Evolutionary conservation across 2,329 filamentous ascomycete species (phyloP).

Genomic region (Ophiostoma fasciatum): DNA sequence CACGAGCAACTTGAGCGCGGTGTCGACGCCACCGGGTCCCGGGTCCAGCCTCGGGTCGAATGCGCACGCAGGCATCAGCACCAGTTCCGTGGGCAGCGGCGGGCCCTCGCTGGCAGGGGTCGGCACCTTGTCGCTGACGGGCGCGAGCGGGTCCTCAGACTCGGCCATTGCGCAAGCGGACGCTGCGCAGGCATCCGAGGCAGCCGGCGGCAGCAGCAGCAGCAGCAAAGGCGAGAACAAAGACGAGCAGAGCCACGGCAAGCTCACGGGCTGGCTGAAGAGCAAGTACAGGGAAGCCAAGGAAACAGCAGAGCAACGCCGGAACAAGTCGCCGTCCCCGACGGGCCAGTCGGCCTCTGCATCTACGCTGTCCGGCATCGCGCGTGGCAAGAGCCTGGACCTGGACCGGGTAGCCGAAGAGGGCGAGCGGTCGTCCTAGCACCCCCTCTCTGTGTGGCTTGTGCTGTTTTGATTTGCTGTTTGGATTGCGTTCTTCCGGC

Average conservation of each 20-base stretch:
- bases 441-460: neutral
- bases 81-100: constrained; percentile 52
- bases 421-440: constrained; percentile 1
- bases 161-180: constrained; percentile 25
- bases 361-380: neutral
- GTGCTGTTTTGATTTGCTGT: neutral
- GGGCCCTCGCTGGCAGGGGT: constrained; percentile 13
- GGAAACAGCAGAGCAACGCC: constrained; percentile 37
- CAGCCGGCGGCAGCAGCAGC: constrained; percentile 18
- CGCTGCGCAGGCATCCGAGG: constrained; percentile 20
- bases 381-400: constrained; percentile 9
- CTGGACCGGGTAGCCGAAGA: constrained; percentile 7
- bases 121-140: constrained; percentile 32
- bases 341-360: constrained; percentile 1
- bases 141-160: constrained; percentile 37
- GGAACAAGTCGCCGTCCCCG: constrained; percentile 39
- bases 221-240: constrained; percentile 30
- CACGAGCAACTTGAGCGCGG: constrained; percentile 6
- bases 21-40: constrained; percentile 22
- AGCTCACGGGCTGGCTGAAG: constrained; percentile 41
- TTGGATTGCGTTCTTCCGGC: neutral
- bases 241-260: constrained; percentile 31
- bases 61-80: constrained; percentile 48
- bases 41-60: constrained; percentile 40
- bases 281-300: constrained; percentile 46